Evolutionary conservation across 2,329 filamentous ascomycete genomes (phyloP), one percentile per base, ranked within the genome.

Genomic region (Keithomyces neogunnii): DNA sequence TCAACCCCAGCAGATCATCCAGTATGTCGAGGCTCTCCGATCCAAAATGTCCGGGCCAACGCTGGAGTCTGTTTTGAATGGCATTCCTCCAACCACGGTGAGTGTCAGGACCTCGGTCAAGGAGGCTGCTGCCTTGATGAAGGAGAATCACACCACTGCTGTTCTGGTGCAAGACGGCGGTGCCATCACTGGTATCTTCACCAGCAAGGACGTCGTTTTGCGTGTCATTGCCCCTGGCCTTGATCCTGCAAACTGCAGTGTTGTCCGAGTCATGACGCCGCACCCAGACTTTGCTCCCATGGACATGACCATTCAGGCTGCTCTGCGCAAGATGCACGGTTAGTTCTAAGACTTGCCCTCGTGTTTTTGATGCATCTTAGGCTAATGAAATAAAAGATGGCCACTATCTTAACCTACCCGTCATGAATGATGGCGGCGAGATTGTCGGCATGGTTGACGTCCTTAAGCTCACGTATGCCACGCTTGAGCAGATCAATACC

Each of bases 391-490:
- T 33, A 47, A 60, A 57, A 95, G 92, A 99, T 74, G 93, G 93
- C 11, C 93, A 99, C 70, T 99, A 99, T 69, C 82, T 99, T 51
- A 99, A 99, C 69, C 76, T 99, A 44, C 93, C 93, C 7, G 93
- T 99, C 56, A 99, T 99, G 93, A 96, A 96, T 69, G 90, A 95
- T 59, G 80, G 82, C 55, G 93, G 92, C 57, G 93, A 99, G 70
- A 99, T 99, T 64, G 93, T 99, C 53, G 93, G 93, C 63, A 99
- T 99, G 93, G 93, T 99, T 30, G 93, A 99, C 69, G 93, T 99
- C 53, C 81, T 99, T 56, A 97, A 97, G 74, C 79, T 99, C 63
- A 99, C 93, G 28, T 99, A 99, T 70, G 93, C 93, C 47, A 99
- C 93, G 4, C 80, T 99, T 49, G 93, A 99, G 71, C 92, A 96